Conservation (phyloP, 106 monocot species). For the Gastrodia elata region DNA sequence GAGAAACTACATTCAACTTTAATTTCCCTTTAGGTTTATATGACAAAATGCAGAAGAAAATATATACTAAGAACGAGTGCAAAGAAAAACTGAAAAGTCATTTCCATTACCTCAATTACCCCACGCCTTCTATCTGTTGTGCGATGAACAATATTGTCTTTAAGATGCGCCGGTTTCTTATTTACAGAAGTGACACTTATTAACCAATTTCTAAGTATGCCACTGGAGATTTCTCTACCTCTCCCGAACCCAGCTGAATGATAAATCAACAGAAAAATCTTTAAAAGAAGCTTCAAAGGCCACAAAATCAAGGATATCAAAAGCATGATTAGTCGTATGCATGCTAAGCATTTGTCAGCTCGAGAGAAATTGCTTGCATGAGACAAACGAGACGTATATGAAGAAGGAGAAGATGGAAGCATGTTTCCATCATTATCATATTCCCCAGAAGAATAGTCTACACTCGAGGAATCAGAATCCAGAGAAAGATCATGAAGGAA, state of each 20-base stretch:
- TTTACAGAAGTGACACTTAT: conserved; percentile 8
- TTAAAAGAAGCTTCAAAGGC: conserved; percentile 45
- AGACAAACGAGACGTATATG: conserved; percentile 75
- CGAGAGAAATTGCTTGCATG: conserved; percentile 54
- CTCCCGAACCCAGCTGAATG: conserved; percentile 22
- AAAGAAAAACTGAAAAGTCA: not conserved
- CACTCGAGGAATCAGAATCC: conserved; percentile 58
- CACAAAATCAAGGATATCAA: conserved; percentile 71
- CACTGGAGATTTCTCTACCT: conserved; percentile 6
- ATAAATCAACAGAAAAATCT: conserved; percentile 38
- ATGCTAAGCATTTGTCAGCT: conserved; percentile 31
- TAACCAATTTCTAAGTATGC: conserved; percentile 1
- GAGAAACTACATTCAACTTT: conserved; percentile 5
- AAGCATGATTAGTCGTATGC: conserved; percentile 26
- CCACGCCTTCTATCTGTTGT: conserved; percentile 91
- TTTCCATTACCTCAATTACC: conserved; percentile 67
- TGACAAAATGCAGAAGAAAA: not conserved
- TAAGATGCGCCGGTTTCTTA: conserved; percentile 28
- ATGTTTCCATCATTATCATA: conserved; percentile 63
- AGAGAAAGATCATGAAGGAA: conserved; percentile 88
- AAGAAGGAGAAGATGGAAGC: conserved; percentile 62
- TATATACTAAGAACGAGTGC: not conserved
- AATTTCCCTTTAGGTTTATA: not conserved
- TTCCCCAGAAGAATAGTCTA: conserved; percentile 53
- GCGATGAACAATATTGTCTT: conserved; percentile 56